Evolutionary conservation across 164 flowering plant species (phyloP).

Genomic region (Kalanchoe fedtschenkoi): DNA sequence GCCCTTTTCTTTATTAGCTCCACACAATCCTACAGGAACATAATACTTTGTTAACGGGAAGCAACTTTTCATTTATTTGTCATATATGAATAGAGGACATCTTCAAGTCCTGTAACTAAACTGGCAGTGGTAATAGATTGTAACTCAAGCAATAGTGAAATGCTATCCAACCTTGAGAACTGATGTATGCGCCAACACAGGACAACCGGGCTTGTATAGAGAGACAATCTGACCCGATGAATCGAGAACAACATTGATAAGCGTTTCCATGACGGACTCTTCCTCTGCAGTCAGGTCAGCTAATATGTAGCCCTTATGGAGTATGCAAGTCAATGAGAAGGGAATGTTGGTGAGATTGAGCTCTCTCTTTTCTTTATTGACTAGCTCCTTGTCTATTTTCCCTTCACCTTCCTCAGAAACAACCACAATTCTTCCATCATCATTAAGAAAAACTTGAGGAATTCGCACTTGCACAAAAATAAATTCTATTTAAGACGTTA

Average conservation of each 20-base stretch:
- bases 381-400: slow-evolving; percentile 34
- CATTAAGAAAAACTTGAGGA: slow-evolving; percentile 72
- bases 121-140: background rate
- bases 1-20: background rate
- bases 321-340: slow-evolving; percentile 73
- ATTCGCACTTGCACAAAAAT: slow-evolving; percentile 51
- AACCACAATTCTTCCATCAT: slow-evolving; percentile 66
- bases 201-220: slow-evolving; percentile 81
- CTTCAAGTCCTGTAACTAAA: background rate
- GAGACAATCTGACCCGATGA: slow-evolving; percentile 67
- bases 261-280: slow-evolving; percentile 58
- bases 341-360: slow-evolving; percentile 45
- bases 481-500: background rate
- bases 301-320: slow-evolving; percentile 74
- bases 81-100: background rate
- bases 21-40: background rate
- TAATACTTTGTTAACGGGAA: background rate
- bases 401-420: slow-evolving; percentile 33
- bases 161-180: slow-evolving; percentile 48
- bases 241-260: slow-evolving; percentile 56
- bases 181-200: slow-evolving; percentile 61
- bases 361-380: slow-evolving; percentile 67
- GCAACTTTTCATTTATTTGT: background rate
- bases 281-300: slow-evolving; percentile 92
- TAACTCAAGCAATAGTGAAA: background rate